Conservation (phyloP, 2,329 filamentous ascomycete genomes). For the Neophaeococcomyces aloes region DNA sequence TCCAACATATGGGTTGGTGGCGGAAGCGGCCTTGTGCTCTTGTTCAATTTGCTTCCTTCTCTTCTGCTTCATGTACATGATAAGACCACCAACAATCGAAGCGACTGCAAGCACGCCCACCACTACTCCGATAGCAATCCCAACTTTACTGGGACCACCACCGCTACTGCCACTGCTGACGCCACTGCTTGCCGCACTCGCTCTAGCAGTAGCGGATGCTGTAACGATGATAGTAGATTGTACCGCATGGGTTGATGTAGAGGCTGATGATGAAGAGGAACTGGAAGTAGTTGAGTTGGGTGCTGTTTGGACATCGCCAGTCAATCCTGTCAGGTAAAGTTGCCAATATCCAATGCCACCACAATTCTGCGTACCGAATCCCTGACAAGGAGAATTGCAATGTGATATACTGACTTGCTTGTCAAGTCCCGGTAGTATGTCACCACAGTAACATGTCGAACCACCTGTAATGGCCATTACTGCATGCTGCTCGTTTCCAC, state of each 20-base stretch:
- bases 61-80: constrained; percentile 66
- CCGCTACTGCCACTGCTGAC: constrained; percentile 20
- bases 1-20: constrained; percentile 59
- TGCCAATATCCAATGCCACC: constrained; percentile 46
- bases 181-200: constrained; percentile 16
- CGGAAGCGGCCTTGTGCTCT: constrained; percentile 70
- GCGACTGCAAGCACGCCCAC: constrained; percentile 64
- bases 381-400: constrained; percentile 58
- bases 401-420: constrained; percentile 45
- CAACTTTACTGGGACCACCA: constrained; percentile 58
- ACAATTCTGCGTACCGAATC: constrained; percentile 56
- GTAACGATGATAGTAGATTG: constrained; percentile 29
- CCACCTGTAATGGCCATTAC: constrained; percentile 55
- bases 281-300: constrained; percentile 30
- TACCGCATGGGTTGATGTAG: constrained; percentile 18
- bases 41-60: constrained; percentile 70
- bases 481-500: constrained; percentile 36
- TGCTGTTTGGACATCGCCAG: constrained; percentile 27
- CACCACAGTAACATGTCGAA: constrained; percentile 62
- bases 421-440: constrained; percentile 50
- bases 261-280: constrained; percentile 33
- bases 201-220: constrained; percentile 23
- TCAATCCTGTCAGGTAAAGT: constrained; percentile 43
- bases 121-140: constrained; percentile 78
- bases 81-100: constrained; percentile 55